phyloP scores from a whole-genome alignment of 805 yeast species.

The Candida arabinofermentans region DNA sequence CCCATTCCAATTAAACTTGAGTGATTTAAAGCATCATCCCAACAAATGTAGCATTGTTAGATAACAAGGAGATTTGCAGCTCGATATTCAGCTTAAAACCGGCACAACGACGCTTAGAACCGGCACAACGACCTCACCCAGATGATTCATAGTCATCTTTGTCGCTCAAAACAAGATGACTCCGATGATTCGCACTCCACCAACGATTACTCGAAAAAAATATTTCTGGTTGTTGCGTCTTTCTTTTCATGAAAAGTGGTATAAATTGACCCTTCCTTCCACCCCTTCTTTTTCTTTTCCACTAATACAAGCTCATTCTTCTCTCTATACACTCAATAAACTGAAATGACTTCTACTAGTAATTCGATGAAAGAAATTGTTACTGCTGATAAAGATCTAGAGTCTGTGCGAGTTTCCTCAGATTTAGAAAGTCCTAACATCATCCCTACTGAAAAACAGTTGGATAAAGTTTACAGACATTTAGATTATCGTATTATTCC shows the following conservation, averaged over 20 bases:
- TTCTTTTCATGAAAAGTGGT: neutral
- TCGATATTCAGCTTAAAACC: too few species aligned
- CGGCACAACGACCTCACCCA: neutral
- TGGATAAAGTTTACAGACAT: constrained; percentile 55
- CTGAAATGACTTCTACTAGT: neutral
- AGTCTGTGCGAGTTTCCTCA: neutral
- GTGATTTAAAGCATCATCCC: too few species aligned
- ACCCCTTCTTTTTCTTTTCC: neutral
- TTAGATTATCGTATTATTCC: constrained; percentile 74
- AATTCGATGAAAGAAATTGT: neutral
- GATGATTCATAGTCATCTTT: neutral
- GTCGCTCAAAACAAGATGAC: neutral
- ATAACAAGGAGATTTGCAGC: too few species aligned
- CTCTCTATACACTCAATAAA: too few species aligned
- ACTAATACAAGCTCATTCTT: too few species aligned
- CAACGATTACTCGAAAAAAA: neutral
- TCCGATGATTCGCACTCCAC: neutral
- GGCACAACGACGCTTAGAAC: neutral
- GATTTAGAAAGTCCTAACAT: neutral
- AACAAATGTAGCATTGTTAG: neutral
- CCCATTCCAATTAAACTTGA: too few species aligned
- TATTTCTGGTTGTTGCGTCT: neutral
- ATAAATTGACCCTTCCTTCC: neutral
- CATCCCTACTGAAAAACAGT: constrained; percentile 13
- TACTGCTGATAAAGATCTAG: neutral